Base-by-base conservation (phyloP, 306 rosid genomes). In the Senna siamea region DNA sequence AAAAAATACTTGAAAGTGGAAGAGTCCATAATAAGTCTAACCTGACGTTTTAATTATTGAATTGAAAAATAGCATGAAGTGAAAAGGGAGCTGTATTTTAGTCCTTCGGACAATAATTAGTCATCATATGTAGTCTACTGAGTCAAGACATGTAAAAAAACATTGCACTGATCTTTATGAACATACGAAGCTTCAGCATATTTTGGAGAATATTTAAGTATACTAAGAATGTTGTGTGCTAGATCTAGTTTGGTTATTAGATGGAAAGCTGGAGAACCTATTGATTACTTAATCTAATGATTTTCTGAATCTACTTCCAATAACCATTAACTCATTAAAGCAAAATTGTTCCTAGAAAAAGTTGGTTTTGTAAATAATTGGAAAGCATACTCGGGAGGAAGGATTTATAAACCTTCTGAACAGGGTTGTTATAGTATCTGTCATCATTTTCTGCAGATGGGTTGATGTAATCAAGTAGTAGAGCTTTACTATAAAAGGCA, bases 81-180 rank as follows among this genome's bases (percentile, higher is more conserved):
- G 52, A 50, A 48, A 56, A 63, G 44, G 69, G 19, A n/a, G 54
- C 26, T 20, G 28, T 30, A 2, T 37, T 60, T 72, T 61, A 32
- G 34, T 74, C 63, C 75, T 63, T 66, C 66, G 65, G 61, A 47
- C 59, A 43, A 44, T 41, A 71, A 22, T 20, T 51, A 23, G 19
- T 60, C 47, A 60, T 17, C 41, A 34, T 51, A 57, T 62, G 17
- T 66, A 34, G 55, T 55, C 40, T 51, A 19, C 47, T 48, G 23
- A 38, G 51, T n/a, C 50, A 55, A 47, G 51, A 67, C 5, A 60
- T 26, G 7, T 22, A 46, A 56, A 50, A 52, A 78, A 62, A 65
- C 20, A 56, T 28, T 73, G 20, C 58, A 46, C 9, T 2, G 10
- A 58, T 61, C 20, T 63, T 28, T 71, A 78, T 41, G 76, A 41